Percentiles rank a stretch among this genome's conserved stretches.
Evolutionary conservation across 257 asterid species (phyloP).

Genomic region (Nicotiana noctiflora): DNA sequence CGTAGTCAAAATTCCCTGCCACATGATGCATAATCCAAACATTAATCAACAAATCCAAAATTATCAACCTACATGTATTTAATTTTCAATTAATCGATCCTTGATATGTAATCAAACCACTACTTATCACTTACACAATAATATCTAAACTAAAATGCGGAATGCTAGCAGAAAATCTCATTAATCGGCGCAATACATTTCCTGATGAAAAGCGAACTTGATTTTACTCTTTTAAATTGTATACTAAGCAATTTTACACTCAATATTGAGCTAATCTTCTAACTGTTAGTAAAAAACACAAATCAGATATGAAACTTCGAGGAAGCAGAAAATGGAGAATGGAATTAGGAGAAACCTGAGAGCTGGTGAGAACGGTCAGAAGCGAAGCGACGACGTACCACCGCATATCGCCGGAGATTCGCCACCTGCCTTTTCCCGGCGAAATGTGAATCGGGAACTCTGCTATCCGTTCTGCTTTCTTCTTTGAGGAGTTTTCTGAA

Average conservation of each 20-base stretch:
- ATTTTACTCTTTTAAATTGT: neutral
- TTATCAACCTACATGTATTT: neutral
- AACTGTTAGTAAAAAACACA: neutral
- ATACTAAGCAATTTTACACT: neutral
- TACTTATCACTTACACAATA: neutral
- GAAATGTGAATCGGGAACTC: constrained; percentile 9
- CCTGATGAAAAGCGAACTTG: neutral
- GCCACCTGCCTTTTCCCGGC: neutral
- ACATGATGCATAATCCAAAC: constrained; percentile 1
- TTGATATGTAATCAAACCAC: neutral
- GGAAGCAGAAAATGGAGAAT: neutral
- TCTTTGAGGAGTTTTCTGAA: neutral
- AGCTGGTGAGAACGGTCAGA: constrained; percentile 90
- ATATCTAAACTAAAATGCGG: neutral
- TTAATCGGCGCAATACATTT: neutral
- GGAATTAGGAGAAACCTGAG: constrained; percentile 53
- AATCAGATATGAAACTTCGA: neutral
- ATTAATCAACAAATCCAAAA: constrained; percentile 14
- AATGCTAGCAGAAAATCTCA: neutral
- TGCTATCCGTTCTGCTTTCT: neutral
- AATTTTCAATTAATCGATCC: neutral
- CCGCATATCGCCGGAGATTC: constrained; percentile 43
- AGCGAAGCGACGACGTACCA: constrained; percentile 93
- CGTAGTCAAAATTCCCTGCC: constrained; percentile 88
- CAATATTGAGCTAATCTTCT: neutral